Evolutionary conservation across 2,329 filamentous ascomycete species (phyloP), one percentile per base, ranked within the genome.

Genomic region (Colletotrichum lupini): DNA sequence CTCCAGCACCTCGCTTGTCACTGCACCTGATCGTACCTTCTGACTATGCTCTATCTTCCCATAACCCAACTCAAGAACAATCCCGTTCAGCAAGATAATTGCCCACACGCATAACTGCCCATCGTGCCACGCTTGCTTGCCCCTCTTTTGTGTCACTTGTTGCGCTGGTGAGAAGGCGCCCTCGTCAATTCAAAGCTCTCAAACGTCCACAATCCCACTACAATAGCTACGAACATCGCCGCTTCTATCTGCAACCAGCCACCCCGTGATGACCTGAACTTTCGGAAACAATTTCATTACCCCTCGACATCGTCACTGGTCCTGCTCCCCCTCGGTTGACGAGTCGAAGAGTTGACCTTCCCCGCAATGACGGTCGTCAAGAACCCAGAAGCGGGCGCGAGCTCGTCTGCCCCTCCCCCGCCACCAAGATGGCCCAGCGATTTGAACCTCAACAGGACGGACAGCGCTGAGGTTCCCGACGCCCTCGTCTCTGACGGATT

Each of bases 401-500:
- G 67, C 72, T 71, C 58, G 52, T 60, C 22, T 73, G 62, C 69
- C 64, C 73, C 69, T 72, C 67, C 58, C 53, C 49, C 68, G 49
- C 58, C 68, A 12, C 53, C 30, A 8, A 67, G 57, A 59, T 67
- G 52, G 46, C 52, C 59, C 52, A 63, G 56, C 68, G 58, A 60
- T 24, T 55, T 62, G 37, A 62, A 72, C 62, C 65, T 73, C 60
- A 55, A 67, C 55, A 66, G 53, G 67, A 72, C 68, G 14, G 76
- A 75, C 57, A 76, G 76, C 30, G 75, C 76, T 52, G 72, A 80
- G 24, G 75, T 75, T n/a, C 77, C 78, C 12, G 80, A 81, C 22
- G 78, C 82, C 19, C 66, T 83, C 28, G 76, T 84, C 9, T 80
- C 81, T 19, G 83, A 86, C 68, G 82, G 81, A 75, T 85, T 84